Evolutionary conservation across 169 alveolate species (phyloP), one percentile per base, ranked within the genome.

Genomic region (Neospora caninum): DNA sequence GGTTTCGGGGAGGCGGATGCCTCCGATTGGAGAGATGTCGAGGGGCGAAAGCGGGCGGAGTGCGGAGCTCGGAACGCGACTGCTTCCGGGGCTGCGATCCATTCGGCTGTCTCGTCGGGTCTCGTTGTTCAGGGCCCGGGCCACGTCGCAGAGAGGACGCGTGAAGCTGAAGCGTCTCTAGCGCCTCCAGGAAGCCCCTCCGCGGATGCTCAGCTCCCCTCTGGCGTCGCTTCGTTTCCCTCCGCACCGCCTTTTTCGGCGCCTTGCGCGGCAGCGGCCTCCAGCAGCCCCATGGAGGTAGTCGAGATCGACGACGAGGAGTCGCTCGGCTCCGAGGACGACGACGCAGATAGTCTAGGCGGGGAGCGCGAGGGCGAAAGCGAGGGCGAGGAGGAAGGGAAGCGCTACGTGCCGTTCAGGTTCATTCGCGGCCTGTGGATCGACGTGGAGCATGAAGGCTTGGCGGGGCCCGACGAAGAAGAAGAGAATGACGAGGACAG

Each of bases 361-460:
- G 84, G 43, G 25, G 45, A 73, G 43, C 39, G 43, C 41, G 39
- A 31, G 16, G 43, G 49, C 84, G 84, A 73, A 13, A 34, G 49
- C 20, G 84, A 73, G 84, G 84, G 49, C 10, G 84, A 31, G n/a
- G 84, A 31, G 25, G 84, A 36, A 73, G 84, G 16, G 16, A 73
- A 73, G 49, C 16, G 13, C 16, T 73, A 31, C 42, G 43, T 73
- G 18, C 84, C 84, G n/a, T 73, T 73, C 84, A 18, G 84, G 18
- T 73, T 73, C 43, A 73, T 73, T n/a, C 39, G 84, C 42, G 84
- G 84, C 25, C 84, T 73, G 43, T 73, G 84, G 84, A n/a, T 73
- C 25, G 84, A 73, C 84, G 84, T 73, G 1, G 84, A 73, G 42
- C 25, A n/a, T 43, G 84, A 73, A 9, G 43, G 84, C 43, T 27